Conservation (phyloP, 495 filamentous ascomycete species). For the Cercophora samala region DNA sequence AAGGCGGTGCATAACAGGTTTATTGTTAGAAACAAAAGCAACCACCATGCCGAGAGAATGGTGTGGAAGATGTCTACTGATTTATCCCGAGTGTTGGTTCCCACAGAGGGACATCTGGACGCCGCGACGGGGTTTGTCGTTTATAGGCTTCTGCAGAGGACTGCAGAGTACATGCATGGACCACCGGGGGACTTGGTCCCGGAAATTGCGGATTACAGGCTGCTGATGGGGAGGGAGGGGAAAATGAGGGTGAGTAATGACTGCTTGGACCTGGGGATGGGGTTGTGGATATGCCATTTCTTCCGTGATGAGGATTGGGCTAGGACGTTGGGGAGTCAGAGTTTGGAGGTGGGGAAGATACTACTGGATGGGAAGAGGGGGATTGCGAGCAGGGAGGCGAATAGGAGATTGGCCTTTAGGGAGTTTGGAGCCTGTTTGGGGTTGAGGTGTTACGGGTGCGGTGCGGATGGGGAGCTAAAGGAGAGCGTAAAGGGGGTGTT, state of each 20-base stretch:
- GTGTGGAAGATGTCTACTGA: slow-evolving; percentile 62
- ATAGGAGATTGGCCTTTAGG: slow-evolving; percentile 56
- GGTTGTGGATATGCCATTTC: slow-evolving; percentile 62
- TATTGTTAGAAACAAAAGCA: slow-evolving; percentile 38
- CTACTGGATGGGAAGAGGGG: slow-evolving; percentile 32
- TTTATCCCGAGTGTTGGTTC: slow-evolving; percentile 49
- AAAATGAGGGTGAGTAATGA: slow-evolving; percentile 47
- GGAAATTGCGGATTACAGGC: slow-evolving; percentile 59
- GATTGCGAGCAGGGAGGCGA: slow-evolving; percentile 37
- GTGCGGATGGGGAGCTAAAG: slow-evolving; percentile 41
- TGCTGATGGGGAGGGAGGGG: slow-evolving; percentile 49
- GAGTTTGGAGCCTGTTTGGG: slow-evolving; percentile 62
- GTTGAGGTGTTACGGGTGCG: slow-evolving; percentile 46
- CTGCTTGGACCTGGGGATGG: slow-evolving; percentile 62
- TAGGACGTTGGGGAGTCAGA: slow-evolving; percentile 38
- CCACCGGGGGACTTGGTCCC: slow-evolving; percentile 37
- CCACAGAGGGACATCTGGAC: slow-evolving; percentile 58
- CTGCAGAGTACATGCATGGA: slow-evolving; percentile 31
- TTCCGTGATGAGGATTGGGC: slow-evolving; percentile 54
- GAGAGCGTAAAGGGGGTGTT: slow-evolving; percentile 46
- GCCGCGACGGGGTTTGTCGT: slow-evolving; percentile 60
- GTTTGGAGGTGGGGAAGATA: slow-evolving; percentile 45
- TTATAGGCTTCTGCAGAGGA: slow-evolving; percentile 52
- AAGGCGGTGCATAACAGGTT: slow-evolving; percentile 58
- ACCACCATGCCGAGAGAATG: slow-evolving; percentile 43